Evolutionary conservation across 2,329 filamentous ascomycete species (phyloP), one percentile per base, ranked within the genome.

Genomic region (Didymella pinodella): DNA sequence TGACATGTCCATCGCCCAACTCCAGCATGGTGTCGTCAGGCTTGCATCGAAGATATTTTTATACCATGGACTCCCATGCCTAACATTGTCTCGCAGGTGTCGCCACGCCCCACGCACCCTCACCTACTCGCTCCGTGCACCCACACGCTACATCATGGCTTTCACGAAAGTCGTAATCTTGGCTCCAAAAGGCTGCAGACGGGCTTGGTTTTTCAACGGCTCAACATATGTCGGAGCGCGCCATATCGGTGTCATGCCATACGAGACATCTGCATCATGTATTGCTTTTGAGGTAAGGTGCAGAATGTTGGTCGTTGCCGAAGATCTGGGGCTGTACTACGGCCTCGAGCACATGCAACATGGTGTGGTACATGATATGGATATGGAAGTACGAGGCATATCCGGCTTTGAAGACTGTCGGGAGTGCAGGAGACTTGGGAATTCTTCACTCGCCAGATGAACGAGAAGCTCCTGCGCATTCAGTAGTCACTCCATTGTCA

Each of bases 1-100:
- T 46, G 46, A 41, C 50, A 54, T 54, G 22, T 12, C 44, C 47
- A 47, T 7, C 41, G 3, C 11, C 31, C 48, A 36, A 40, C 26
- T 29, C 6, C 11, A 47, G 11, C 40, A 41, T 47, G 32, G 40
- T 49, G 40, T 59, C 34, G 28, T 18, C 41, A 28, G 12, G n/a
- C n/a, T 10, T 22, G 2, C 41, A 44, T 10, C 41, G 7, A 44
- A 43, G 20, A 26, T 11, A 41, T 22, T 25, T 20, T 5, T 7
- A 25, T 41, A 5, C 38, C 18, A 26, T 26, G 25, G 18, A 25
- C 4, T 26, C 7, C 12, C 22, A 25, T 20, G 22, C 8, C 20
- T 14, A 26, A 16, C 4, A 4, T 22, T 26, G 7, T 43, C 11
- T 12, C 11, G 4, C 40, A 11, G 12, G 22, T 2, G 22, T 22